Evolutionary conservation across 805 yeast species (phyloP), one percentile per base, ranked within the genome.

Genomic region (Wickerhamomyces xylosicus): DNA sequence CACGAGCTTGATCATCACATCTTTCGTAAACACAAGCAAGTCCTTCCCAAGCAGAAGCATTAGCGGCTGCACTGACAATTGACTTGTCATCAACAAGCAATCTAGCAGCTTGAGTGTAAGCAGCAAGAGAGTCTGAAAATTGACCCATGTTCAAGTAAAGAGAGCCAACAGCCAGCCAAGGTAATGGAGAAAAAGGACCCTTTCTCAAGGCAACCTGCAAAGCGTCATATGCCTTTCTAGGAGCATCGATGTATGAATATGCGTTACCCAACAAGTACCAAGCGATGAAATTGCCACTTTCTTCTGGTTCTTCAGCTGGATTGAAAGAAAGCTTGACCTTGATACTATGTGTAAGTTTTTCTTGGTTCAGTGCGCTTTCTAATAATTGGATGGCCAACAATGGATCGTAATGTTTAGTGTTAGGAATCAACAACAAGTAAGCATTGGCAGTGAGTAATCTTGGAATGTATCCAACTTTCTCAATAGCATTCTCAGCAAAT

Each of bases 151-250:
- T 68, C 40, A 79, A 55, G 48, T 78, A 78, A 36, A 79, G 59
- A 11, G 73, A 66, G 3, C 84, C 87, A 21, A 78, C 75, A 0
- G 79, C 75, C 27, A 79, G 57, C 87, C 85, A 79, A 3, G 80
- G 71, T 37, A 75, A 59, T n/a, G 83, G 75, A 13, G 69, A 66
- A 14, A 60, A 56, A 16, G 75, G 68, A 0, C 77, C 74, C 34
- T 72, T 66, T 44, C 71, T 61, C 39, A 75, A 57, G 2, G 81
- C 74, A 35, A 69, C 59, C 48, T 77, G 80, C 41, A 71, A 66
- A 13, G 72, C 64, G 41, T 72, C 76, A 51, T 75, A 75, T 2
- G 81, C 75, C 29, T 64, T 61, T 32, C 72, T 56, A 21, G 74
- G 75, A 34, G 66, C 59, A 38, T 67, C 69, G 15, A 66, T 47